Conservation (phyloP, 1,139 yeast species). For the Geotrichum klebahnii region DNA sequence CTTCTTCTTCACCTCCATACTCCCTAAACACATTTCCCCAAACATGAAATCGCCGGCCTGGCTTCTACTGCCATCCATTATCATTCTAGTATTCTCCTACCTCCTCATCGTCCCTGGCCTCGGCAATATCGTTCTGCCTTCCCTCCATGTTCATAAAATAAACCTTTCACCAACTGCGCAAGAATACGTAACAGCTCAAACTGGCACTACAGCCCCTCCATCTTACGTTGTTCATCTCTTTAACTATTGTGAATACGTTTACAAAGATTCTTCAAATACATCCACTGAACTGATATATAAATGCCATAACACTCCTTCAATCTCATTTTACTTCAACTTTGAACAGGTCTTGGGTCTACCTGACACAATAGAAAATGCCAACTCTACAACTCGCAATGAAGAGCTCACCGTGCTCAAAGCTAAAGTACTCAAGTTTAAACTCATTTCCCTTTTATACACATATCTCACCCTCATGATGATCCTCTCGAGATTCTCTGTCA, state of each 20-base stretch:
- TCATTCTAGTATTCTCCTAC: conserved; percentile 8
- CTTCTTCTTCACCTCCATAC: background rate
- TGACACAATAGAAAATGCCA: background rate
- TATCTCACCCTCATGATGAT: background rate
- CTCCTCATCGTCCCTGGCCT: conserved; percentile 11
- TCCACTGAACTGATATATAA: no score
- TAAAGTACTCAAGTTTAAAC: conserved; percentile 1
- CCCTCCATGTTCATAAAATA: conserved; percentile 7
- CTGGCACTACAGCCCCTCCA: conserved; percentile 9
- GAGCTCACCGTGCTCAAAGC: background rate
- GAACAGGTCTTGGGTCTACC: conserved; percentile 8
- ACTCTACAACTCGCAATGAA: background rate
- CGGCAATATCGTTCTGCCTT: background rate
- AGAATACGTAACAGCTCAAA: conserved; percentile 1
- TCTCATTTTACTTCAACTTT: conserved; percentile 9
- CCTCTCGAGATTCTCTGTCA: conserved; percentile 5
- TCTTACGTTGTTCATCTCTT: conserved; percentile 8
- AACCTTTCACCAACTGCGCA: conserved; percentile 12
- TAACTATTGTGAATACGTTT: conserved; percentile 1
- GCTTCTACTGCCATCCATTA: conserved; percentile 14
- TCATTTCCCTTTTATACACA: conserved; percentile 2
- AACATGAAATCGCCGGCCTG: conserved; percentile 19
- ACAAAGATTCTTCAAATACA: no score
- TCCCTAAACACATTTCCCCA: background rate
- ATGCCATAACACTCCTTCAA: background rate